These are phyloP conservation scores for Leccinum broughii DNA, from an alignment of 768 basidiomycete species.

Conservation along the genomic window DNA sequence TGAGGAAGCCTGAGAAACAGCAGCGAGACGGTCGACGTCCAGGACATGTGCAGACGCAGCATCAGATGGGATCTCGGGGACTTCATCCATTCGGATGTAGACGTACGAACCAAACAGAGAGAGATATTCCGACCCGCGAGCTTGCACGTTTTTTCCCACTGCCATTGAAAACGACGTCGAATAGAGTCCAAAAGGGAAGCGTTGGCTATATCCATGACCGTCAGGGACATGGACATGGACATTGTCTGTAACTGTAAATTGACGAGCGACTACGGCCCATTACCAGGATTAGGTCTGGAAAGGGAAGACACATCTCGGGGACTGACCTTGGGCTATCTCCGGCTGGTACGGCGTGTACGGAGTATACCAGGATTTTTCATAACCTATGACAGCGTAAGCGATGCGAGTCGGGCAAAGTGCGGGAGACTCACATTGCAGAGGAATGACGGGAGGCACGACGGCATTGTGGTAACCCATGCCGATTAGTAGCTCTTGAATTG, in stretches of 20 bases:
- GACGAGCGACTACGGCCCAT: slow-evolving; percentile 90
- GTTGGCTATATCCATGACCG: slow-evolving; percentile 93
- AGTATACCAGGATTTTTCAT: slow-evolving; percentile 97
- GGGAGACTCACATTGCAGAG: slow-evolving; percentile 72
- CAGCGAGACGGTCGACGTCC: too few relatives aligned
- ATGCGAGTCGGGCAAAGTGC: neutral
- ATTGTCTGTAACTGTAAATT: slow-evolving; percentile 86
- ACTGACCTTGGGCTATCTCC: slow-evolving; percentile 93
- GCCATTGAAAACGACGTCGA: too few relatives aligned
- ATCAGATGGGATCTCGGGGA: too few relatives aligned
- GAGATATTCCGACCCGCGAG: too few relatives aligned
- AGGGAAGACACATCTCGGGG: slow-evolving; percentile 4
- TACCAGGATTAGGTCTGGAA: slow-evolving; percentile 14
- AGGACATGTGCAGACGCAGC: too few relatives aligned
- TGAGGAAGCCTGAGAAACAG: too few relatives aligned
- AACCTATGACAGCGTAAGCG: slow-evolving; percentile 45
- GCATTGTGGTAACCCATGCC: slow-evolving; percentile 98
- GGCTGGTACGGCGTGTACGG: slow-evolving; percentile 96
- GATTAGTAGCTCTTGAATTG: slow-evolving; percentile 85
- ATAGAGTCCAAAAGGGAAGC: slow-evolving; percentile 80
- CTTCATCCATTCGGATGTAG: too few relatives aligned
- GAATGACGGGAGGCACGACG: slow-evolving; percentile 91
- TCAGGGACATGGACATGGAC: slow-evolving; percentile 75
- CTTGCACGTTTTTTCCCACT: too few relatives aligned
- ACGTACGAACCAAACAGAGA: too few relatives aligned